Percentiles rank a stretch among this genome's conserved stretches.
phyloP scores from a whole-genome alignment of 805 yeast species.

The Yamadazyma sp. region DNA sequence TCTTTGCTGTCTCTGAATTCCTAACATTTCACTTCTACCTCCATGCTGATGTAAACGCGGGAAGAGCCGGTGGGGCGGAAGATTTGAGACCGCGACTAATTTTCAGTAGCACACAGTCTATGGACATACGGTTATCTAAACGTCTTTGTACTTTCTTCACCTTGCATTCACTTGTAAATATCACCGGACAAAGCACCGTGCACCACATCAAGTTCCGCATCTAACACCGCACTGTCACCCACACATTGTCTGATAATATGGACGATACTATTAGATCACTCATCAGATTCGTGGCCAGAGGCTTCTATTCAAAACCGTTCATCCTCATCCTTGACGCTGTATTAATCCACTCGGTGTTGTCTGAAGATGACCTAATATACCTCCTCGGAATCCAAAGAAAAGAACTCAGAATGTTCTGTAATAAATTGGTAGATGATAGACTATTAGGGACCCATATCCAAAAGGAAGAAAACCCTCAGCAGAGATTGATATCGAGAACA shows the following conservation, averaged over 20 bases:
- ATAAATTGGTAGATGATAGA: constrained; percentile 80
- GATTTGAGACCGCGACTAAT: not conserved
- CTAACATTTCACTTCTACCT: too few species aligned
- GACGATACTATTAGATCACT: constrained; percentile 51
- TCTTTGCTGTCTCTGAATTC: too few species aligned
- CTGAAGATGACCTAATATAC: constrained; percentile 86
- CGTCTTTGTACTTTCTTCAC: too few species aligned
- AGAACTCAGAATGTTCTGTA: constrained; percentile 80
- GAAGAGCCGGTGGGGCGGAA: not conserved
- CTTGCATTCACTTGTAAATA: too few species aligned
- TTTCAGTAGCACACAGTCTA: too few species aligned
- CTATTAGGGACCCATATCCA: constrained; percentile 69
- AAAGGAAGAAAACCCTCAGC: constrained; percentile 53
- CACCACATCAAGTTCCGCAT: too few species aligned
- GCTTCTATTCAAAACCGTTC: constrained; percentile 83
- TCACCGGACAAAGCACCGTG: too few species aligned
- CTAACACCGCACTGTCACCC: too few species aligned
- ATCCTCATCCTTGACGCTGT: constrained; percentile 85
- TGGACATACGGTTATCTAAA: too few species aligned
- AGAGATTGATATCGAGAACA: constrained; percentile 68
- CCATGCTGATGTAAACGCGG: not conserved
- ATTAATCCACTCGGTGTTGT: constrained; percentile 80
- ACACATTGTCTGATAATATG: too few species aligned
- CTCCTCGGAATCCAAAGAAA: constrained; percentile 82
- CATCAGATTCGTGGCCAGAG: constrained; percentile 77